Evolutionary conservation across 1,284 basidiomycete genomes (phyloP).

Genomic region (Inonotus obliquus): DNA sequence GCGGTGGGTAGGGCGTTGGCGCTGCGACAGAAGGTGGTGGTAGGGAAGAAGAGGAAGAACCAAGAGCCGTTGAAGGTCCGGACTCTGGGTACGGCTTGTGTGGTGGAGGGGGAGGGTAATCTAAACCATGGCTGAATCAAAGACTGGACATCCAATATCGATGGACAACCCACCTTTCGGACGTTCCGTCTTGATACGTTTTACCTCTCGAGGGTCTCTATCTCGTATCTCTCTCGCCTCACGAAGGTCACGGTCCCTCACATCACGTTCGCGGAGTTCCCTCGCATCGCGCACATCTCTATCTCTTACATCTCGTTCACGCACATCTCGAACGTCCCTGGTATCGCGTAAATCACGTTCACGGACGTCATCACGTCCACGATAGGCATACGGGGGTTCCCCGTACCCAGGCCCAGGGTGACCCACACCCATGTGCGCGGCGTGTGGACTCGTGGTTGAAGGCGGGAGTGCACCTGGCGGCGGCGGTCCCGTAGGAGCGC

Average conservation of each 20-base stretch:
- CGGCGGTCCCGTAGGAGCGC: constrained; percentile 24
- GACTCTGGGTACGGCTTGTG: constrained; percentile 14
- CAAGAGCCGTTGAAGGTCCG: constrained; percentile 21
- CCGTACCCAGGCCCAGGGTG: constrained; percentile 18
- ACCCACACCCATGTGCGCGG: constrained; percentile 12
- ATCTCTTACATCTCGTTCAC: constrained; percentile 24
- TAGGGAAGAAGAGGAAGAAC: constrained; percentile 20
- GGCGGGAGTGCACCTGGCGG: constrained; percentile 21
- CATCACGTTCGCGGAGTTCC: constrained; percentile 8
- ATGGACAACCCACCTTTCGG: constrained; percentile 29
- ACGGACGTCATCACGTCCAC: constrained; percentile 23
- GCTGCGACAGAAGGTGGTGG: constrained; percentile 30
- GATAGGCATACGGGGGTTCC: constrained; percentile 21
- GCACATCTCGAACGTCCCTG: constrained; percentile 20
- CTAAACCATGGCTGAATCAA: not conserved
- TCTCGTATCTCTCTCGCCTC: constrained; percentile 25
- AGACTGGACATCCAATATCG: not conserved
- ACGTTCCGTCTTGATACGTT: constrained; percentile 36
- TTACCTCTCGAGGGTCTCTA: constrained; percentile 27
- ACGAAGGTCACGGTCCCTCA: constrained; percentile 6
- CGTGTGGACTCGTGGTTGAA: constrained; percentile 21
- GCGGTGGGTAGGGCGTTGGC: constrained; percentile 32
- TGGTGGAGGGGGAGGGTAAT: constrained; percentile 7
- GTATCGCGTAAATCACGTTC: constrained; percentile 10
- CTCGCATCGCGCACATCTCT: constrained; percentile 11